Evolutionary conservation across 2,329 filamentous ascomycete genomes (phyloP), one percentile per base, ranked within the genome.

Genomic region (Calonectria pteridis): DNA sequence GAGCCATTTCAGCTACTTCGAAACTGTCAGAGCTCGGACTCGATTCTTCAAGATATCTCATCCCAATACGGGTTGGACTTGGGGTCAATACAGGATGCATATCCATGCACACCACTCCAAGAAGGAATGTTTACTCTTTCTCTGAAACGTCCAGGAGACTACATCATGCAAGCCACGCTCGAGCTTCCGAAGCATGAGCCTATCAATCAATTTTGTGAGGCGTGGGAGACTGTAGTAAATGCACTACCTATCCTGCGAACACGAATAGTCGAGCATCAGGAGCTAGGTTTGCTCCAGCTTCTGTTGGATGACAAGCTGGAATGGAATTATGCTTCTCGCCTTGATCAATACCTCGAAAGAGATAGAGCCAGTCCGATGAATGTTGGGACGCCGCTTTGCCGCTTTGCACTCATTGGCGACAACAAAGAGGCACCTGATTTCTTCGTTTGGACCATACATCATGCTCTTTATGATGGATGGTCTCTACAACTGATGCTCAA

Each of bases 171-270:
- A 13, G 62, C 49, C 1, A 73, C 73, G 13, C 67, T 78, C 9
- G 64, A 75, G 16, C 37, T 80, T 2, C 29, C 73, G 23, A 20
- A 33, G 0, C 51, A 71, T 16, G 50, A 76, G 4, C 13, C 64
- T 4, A 20, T 77, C 1, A 40, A 70, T 2, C 6, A 33, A 11
- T 71, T 80, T 18, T 31, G 65, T 1, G 11, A 29, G 4, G 75
- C 77, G n/a, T 76, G 73, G 77, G 49, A 75, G 10, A 28, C 59
- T 13, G 71, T 71, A 6, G 29, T 55, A 4, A 28, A 31, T 1
- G 3, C 16, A 6, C 50, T 43, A 1, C 49, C 76, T 0, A 86
- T 88, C 35, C 81, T 89, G 18, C 84, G 88, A 11, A 87, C 87
- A 29, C 70, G 43, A 0, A 68, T 68, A 13, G 35, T 68, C 1